Evolutionary conservation across 1,139 yeast species (phyloP).

Genomic region (Geotrichum europaeum): DNA sequence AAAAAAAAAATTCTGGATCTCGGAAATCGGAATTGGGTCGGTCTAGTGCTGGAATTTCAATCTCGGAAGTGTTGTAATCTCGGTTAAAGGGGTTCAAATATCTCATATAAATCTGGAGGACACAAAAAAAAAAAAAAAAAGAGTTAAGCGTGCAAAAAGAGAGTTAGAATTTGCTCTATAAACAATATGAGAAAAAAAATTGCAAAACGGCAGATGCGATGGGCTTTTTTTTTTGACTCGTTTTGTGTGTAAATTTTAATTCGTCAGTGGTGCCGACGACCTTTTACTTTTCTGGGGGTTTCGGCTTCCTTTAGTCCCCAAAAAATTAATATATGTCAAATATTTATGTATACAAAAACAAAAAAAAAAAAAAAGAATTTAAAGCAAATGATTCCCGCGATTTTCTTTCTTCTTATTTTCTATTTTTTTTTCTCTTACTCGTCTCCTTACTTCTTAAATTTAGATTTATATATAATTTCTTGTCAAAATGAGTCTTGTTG

Average conservation of each 20-base stretch:
- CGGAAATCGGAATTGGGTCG: background rate
- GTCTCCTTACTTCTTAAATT: background rate
- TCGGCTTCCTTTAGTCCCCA: background rate
- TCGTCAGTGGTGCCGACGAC: background rate
- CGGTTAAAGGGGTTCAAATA: background rate
- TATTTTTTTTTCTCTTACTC: background rate
- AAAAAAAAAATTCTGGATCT: background rate
- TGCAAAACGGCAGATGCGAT: background rate
- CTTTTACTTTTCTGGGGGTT: background rate
- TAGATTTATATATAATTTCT: background rate
- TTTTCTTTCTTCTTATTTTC: background rate
- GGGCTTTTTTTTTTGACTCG: background rate
- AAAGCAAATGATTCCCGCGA: background rate
- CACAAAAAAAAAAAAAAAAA: background rate
- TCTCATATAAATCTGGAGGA: background rate
- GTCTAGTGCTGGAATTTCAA: background rate
- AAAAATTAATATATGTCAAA: background rate
- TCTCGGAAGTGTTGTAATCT: background rate
- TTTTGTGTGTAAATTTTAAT: background rate
- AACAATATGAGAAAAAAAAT: background rate
- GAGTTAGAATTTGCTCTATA: background rate
- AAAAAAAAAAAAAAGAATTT: background rate
- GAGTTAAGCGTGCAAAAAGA: background rate
- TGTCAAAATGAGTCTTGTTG: slow-evolving; percentile 21
- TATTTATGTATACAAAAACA: background rate